phyloP scores from a whole-genome alignment of 208 protist species.

The Crithidia acanthocephali region DNA sequence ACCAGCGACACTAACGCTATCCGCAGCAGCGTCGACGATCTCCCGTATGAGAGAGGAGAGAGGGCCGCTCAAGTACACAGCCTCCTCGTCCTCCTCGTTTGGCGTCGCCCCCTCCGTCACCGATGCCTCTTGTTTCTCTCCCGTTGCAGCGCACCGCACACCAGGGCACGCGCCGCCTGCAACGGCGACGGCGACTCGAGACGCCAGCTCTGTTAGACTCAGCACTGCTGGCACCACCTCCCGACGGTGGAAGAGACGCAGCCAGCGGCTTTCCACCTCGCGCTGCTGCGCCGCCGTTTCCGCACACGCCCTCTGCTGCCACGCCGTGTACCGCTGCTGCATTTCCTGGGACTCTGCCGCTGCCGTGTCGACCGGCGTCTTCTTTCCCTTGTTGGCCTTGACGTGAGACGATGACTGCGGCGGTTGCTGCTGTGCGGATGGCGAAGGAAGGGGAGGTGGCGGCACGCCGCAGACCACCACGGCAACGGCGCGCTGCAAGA shows the following conservation, averaged over 20 bases:
- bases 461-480: conserved; percentile 64
- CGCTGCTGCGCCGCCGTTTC: conserved; percentile 30
- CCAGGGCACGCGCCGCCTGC: conserved; percentile 23
- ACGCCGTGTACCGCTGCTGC: neutral
- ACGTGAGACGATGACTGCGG: neutral
- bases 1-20: neutral
- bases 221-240: conserved; percentile 60
- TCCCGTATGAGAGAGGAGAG: neutral
- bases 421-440: neutral
- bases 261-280: conserved; percentile 58
- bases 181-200: conserved; percentile 36
- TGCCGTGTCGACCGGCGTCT: neutral
- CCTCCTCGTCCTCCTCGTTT: neutral
- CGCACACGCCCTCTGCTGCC: conserved; percentile 18
- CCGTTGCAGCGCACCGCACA: neutral
- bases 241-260: conserved; percentile 68
- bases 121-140: neutral
- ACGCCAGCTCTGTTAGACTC: conserved; percentile 44
- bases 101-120: no score
- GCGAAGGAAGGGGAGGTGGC: neutral
- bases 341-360: neutral
- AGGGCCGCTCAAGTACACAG: conserved; percentile 5
- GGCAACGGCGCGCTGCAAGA: conserved; percentile 50
- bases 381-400: no score
- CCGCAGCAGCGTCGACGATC: conserved; percentile 7